Evolutionary conservation across 2,329 filamentous ascomycete species (phyloP).

Genomic region (Chrysoporthe austroafricana): DNA sequence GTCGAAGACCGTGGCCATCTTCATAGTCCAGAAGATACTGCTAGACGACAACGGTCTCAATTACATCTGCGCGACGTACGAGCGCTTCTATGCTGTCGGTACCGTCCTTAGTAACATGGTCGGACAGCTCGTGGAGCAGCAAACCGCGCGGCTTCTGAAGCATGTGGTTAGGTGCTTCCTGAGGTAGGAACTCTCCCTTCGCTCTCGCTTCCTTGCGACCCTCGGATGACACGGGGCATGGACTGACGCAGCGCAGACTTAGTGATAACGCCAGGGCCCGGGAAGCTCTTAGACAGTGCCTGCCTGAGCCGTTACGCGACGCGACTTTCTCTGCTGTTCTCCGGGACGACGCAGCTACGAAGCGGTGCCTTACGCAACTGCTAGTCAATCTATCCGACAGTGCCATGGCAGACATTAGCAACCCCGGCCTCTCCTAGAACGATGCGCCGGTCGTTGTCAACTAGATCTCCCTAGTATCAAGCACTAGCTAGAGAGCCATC

Average conservation of each 20-base stretch:
- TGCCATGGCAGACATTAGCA: slow-evolving; percentile 53
- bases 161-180: slow-evolving; percentile 97
- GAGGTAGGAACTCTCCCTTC: slow-evolving; percentile 61
- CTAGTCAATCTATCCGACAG: slow-evolving; percentile 95
- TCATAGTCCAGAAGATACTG: slow-evolving; percentile 98
- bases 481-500: not conserved
- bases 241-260: slow-evolving; percentile 58
- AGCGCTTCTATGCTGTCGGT: slow-evolving; percentile 96
- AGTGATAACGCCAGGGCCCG: slow-evolving; percentile 96
- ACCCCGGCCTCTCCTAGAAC: slow-evolving; percentile 31
- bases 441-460: slow-evolving; percentile 16
- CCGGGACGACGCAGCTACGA: slow-evolving; percentile 94
- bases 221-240: not conserved
- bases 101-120: slow-evolving; percentile 99
- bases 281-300: slow-evolving; percentile 91
- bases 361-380: slow-evolving; percentile 95
- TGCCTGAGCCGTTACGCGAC: slow-evolving; percentile 97
- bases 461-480: not conserved
- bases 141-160: slow-evolving; percentile 93
- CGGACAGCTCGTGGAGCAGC: slow-evolving; percentile 93
- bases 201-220: not conserved
- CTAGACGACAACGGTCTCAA: slow-evolving; percentile 95
- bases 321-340: slow-evolving; percentile 96
- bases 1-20: slow-evolving; percentile 98
- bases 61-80: slow-evolving; percentile 98